Conservation (phyloP, 441 rosid species). For the Pelargonium myrrhifolium region DNA sequence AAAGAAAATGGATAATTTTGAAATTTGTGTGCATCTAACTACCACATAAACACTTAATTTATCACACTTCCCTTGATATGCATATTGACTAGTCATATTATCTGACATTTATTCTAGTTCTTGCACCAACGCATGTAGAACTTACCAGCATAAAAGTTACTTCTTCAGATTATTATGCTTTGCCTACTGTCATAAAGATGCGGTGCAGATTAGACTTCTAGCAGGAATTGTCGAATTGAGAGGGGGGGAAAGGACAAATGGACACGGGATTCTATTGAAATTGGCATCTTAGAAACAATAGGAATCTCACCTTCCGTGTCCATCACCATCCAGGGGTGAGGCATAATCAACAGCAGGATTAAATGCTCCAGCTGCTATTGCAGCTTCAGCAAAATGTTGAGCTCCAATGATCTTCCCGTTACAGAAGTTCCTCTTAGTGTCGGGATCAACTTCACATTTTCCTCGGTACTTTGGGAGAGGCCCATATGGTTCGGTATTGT, state of each 20-base stretch:
- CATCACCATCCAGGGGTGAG: conserved; percentile 99
- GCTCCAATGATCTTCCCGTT: conserved; percentile 96
- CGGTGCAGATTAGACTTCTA: conserved; percentile 4
- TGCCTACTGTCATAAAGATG: neutral
- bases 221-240: neutral
- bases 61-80: neutral
- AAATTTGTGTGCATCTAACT: neutral
- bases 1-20: neutral
- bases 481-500: conserved; percentile 55
- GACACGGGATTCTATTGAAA: neutral
- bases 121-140: neutral
- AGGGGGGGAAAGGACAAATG: neutral
- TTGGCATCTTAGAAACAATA: conserved; percentile 1
- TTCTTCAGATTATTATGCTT: neutral
- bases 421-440: conserved; percentile 59
- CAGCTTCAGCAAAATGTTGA: conserved; percentile 92
- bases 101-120: neutral
- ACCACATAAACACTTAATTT: neutral
- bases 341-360: conserved; percentile 82
- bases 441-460: conserved; percentile 82
- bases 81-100: neutral
- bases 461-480: conserved; percentile 82
- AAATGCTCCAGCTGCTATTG: conserved; percentile 83
- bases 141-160: neutral
- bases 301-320: conserved; percentile 83